Base-by-base conservation (phyloP, 768 basidiomycete genomes). In the Hortiboletus flavorubellus region DNA sequence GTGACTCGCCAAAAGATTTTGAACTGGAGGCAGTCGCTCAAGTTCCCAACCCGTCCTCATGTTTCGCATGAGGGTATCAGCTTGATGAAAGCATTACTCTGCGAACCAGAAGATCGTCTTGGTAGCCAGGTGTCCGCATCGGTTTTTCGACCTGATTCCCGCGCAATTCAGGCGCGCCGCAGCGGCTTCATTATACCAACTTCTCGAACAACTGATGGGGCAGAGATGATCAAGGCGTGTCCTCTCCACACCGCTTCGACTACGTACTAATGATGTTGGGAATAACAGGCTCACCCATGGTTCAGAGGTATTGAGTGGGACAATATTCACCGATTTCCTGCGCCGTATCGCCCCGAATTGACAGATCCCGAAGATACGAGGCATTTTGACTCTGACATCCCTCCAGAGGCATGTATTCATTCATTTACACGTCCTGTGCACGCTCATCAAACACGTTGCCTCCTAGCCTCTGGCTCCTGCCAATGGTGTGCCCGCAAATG, bases 1-100 rank as follows among this genome's bases (percentile, higher is more conserved):
- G 84, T 93, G 66, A 98, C 95, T 51, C 82, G 95, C 56, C 93
- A 97, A 76, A 98, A 96, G 78, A 98, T 98, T 71, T 77, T 98
- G 64, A 94, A 94, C 75, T 98, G 95, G 94, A 86, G 86, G 59
- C 86, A 87, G 68, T 82, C 88, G 26, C 79, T 98, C 60, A 86
- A 87, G 56, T 98, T 98, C 73, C 93, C 95, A 6, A 72, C 84
- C 29, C 82, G 85, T 58, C 93, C 93, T 56, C 83, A 80, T 55
- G 87, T 95, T 54, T 93, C 93, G 48, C 84, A 85, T 68, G 91
- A 93, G 73, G 94, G 88, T 49, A 80, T 91, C 58, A 87, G 87
- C 74, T 77, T 98, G 64, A 91, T 98, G 82, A 82, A 88, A 64
- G 85, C 85, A 61, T 80, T 98, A 26, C 83, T 98, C 33, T 98